Evolutionary conservation across 441 rosid genomes (phyloP).

Genomic region (Sinapis alba): DNA sequence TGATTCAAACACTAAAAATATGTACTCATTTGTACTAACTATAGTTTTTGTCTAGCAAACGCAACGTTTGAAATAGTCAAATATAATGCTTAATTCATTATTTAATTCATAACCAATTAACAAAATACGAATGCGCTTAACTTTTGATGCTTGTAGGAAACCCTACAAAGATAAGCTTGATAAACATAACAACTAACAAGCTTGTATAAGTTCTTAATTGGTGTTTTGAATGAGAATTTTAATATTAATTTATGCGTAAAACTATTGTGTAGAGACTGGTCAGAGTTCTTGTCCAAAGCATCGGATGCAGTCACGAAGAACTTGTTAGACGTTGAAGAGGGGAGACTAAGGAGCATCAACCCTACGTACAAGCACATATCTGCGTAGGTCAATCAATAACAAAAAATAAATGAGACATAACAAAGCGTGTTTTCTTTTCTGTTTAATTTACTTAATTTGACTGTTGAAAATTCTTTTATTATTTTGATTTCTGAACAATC

Average conservation of each 20-base stretch:
- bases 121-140: neutral
- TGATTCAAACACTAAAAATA: neutral
- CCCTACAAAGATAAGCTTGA: neutral
- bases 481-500: neutral
- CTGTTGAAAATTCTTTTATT: neutral
- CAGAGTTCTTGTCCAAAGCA: conserved; percentile 63
- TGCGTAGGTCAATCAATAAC: conserved; percentile 15
- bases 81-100: neutral
- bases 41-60: neutral
- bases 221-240: neutral
- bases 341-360: conserved; percentile 11
- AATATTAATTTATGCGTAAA: neutral
- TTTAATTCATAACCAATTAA: neutral
- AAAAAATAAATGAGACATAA: neutral
- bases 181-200: neutral
- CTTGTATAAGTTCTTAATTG: neutral
- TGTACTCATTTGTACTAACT: neutral
- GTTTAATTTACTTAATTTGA: neutral
- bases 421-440: neutral
- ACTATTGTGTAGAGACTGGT: conserved; percentile 68
- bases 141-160: neutral
- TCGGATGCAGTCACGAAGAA: conserved; percentile 66
- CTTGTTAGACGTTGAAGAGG: conserved; percentile 59
- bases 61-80: neutral
- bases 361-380: conserved; percentile 32